A percentile compares a stretch with the other conserved stretches of the same genome.
Evolutionary conservation across 2,329 filamentous ascomycete species (phyloP).

Genomic region (Cercospora janseana): DNA sequence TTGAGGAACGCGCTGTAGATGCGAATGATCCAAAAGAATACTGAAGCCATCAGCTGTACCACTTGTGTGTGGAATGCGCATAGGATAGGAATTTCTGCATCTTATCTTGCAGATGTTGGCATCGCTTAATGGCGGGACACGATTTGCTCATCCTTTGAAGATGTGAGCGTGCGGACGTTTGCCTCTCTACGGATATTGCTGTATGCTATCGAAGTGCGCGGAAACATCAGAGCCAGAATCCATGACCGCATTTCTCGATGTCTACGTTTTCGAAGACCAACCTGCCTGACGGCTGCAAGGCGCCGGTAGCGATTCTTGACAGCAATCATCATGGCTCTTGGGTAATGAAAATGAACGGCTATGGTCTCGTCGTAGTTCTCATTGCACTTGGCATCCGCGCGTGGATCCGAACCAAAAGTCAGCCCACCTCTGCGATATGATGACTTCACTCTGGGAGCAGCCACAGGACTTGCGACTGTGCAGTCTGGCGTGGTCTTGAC

Average conservation of each 20-base stretch:
- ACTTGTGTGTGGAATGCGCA: no score
- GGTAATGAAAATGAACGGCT: constrained; percentile 42
- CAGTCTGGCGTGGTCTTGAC: constrained; percentile 43
- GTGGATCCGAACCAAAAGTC: constrained; percentile 41
- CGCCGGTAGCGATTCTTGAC: constrained; percentile 18
- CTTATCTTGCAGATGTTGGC: no score
- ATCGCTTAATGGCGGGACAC: no score
- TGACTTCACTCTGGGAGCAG: constrained; percentile 39
- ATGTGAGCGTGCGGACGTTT: no score
- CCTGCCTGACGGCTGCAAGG: constrained; percentile 18
- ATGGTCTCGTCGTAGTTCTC: constrained; percentile 42
- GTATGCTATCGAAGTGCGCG: no score
- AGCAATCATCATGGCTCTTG: constrained; percentile 41
- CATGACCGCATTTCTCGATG: constrained; percentile 3
- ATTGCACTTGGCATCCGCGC: constrained; percentile 43
- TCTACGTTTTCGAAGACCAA: constrained; percentile 1
- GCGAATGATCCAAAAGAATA: no score
- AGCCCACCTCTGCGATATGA: constrained; percentile 33
- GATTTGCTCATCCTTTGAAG: no score
- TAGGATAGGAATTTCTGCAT: no score
- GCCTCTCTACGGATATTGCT: no score
- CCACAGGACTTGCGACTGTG: constrained; percentile 39
- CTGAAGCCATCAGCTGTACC: no score
- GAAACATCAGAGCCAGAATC: not conserved
- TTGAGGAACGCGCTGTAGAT: no score